Evolutionary conservation across 257 asterid genomes (phyloP).

Genomic region (Ocimum tenuiflorum): DNA sequence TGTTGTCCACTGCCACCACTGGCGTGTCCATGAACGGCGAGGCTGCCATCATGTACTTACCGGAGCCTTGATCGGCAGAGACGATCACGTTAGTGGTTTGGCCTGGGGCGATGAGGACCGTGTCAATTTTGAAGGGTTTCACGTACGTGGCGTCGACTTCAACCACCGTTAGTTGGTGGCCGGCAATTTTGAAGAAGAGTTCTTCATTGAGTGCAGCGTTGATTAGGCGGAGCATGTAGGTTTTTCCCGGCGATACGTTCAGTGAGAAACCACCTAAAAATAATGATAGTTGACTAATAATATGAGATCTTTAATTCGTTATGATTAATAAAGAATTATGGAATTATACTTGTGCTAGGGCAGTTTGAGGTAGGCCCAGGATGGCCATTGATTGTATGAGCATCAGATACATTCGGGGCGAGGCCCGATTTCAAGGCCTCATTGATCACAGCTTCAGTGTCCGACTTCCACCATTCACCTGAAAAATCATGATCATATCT

Average conservation of each 20-base stretch:
- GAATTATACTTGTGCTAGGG: conserved; percentile 24
- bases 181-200: conserved; percentile 82
- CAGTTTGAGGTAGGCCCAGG: conserved; percentile 43
- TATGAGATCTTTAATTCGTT: too few relatives aligned
- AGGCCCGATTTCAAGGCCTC: conserved; percentile 46
- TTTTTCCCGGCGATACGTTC: conserved; percentile 60
- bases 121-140: conserved; percentile 76
- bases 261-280: conserved; percentile 53
- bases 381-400: conserved; percentile 66
- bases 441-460: conserved; percentile 59
- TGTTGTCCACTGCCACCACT: conserved; percentile 61
- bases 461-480: conserved; percentile 82
- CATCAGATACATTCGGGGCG: conserved; percentile 71
- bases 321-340: too few relatives aligned
- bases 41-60: conserved; percentile 68
- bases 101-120: conserved; percentile 66
- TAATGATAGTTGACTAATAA: background rate
- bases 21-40: conserved; percentile 76
- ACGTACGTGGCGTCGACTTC: conserved; percentile 91
- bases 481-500: background rate
- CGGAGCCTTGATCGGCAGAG: conserved; percentile 43
- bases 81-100: conserved; percentile 79
- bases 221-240: conserved; percentile 69
- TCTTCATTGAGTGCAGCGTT: conserved; percentile 95
- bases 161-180: conserved; percentile 68